phyloP scores from a whole-genome alignment of 768 basidiomycete species.

The Candolleomyces efflorescens region DNA sequence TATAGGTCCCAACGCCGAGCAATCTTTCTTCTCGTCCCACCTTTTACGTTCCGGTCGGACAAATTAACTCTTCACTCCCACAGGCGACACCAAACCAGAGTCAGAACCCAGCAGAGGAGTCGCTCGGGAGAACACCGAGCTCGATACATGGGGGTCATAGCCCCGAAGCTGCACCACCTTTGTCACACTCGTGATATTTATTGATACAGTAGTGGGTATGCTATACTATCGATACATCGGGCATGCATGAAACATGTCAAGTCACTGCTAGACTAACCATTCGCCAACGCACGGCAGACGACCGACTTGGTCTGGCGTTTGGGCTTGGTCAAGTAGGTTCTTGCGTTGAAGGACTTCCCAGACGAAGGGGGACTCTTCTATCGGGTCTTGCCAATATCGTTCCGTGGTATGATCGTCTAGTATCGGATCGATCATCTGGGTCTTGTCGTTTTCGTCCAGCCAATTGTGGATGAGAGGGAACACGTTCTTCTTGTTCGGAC shows the following conservation, averaged over 20 bases:
- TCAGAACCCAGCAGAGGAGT: slow-evolving; percentile 21
- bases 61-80: slow-evolving; percentile 15
- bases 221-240: not conserved
- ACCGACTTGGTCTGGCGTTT: no score
- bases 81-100: slow-evolving; percentile 16
- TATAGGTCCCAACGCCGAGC: slow-evolving; percentile 47
- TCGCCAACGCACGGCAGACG: not conserved
- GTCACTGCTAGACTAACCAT: not conserved
- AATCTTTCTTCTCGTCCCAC: slow-evolving; percentile 25
- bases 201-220: not conserved
- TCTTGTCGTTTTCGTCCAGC: not conserved
- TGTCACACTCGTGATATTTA: not conserved
- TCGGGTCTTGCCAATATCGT: not conserved
- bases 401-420: not conserved
- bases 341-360: not conserved
- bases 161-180: slow-evolving; percentile 28
- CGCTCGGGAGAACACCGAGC: slow-evolving; percentile 47
- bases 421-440: not conserved
- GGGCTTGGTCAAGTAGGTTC: not conserved
- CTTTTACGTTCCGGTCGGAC: slow-evolving; percentile 37
- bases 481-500: not conserved
- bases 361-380: not conserved
- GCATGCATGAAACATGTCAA: not conserved
- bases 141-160: slow-evolving; percentile 59
- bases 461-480: not conserved